phyloP scores from a whole-genome alignment of 2,329 filamentous ascomycete species.

The Xylariomycetidae sp. region DNA sequence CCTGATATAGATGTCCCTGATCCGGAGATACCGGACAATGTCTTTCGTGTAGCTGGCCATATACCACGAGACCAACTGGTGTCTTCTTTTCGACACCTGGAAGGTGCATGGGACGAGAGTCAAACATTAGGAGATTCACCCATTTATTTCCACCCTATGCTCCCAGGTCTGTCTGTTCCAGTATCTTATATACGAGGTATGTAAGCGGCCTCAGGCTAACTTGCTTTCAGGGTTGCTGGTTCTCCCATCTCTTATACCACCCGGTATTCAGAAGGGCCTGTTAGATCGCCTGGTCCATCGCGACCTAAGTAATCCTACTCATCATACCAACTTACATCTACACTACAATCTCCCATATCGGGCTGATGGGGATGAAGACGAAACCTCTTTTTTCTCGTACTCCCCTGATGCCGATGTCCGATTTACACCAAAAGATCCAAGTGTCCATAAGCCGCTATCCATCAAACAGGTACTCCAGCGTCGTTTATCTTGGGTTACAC shows the following conservation, averaged over 20 bases:
- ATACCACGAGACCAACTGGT: slow-evolving; percentile 39
- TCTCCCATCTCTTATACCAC: slow-evolving; percentile 69
- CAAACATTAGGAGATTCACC: slow-evolving; percentile 33
- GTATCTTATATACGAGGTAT: background rate
- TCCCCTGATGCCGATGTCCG: slow-evolving; percentile 46
- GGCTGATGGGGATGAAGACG: slow-evolving; percentile 14
- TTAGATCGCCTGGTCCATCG: slow-evolving; percentile 71
- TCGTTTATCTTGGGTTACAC: slow-evolving; percentile 87
- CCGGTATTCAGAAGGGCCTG: slow-evolving; percentile 61
- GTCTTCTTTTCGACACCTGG: slow-evolving; percentile 39
- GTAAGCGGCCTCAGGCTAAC: background rate
- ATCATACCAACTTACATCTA: slow-evolving; percentile 87
- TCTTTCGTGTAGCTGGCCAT: slow-evolving; percentile 41
- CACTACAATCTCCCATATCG: slow-evolving; percentile 69
- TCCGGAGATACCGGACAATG: slow-evolving; percentile 30
- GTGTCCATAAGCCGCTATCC: slow-evolving; percentile 69
- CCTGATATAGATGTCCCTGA: slow-evolving; percentile 53
- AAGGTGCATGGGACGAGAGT: slow-evolving; percentile 25
- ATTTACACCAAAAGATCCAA: slow-evolving; percentile 64
- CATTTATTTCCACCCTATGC: slow-evolving; percentile 59
- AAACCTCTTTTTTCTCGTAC: slow-evolving; percentile 51
- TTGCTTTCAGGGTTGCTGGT: slow-evolving; percentile 68
- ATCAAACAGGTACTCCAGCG: slow-evolving; percentile 67
- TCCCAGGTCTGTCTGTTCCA: slow-evolving; percentile 64
- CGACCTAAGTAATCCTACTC: slow-evolving; percentile 66